Evolutionary conservation across 176 grass and related monocot species (phyloP).

Genomic region (Coix lacrymajobi): DNA sequence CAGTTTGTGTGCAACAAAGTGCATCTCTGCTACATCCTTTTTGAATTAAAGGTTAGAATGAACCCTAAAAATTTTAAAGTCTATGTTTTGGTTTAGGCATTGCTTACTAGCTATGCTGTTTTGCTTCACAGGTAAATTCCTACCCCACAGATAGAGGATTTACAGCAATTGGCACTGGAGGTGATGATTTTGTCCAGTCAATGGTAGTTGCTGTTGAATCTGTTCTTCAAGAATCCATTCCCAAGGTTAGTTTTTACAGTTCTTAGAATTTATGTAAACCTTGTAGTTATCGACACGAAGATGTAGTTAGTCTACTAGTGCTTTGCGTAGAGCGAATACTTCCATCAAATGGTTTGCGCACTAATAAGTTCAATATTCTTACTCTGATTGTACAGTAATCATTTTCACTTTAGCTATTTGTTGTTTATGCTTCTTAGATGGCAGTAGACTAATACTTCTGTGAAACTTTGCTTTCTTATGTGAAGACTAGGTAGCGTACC

Average conservation of each 20-base stretch:
- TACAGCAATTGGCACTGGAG: slow-evolving; percentile 94
- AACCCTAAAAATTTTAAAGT: background rate
- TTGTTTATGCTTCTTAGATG: background rate
- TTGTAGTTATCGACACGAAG: background rate
- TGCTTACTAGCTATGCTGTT: background rate
- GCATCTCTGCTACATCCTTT: background rate
- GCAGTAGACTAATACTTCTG: background rate
- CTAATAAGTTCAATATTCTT: background rate
- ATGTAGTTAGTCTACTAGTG: background rate
- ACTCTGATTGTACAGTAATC: background rate
- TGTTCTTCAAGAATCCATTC: slow-evolving; percentile 81
- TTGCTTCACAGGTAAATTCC: slow-evolving; percentile 67
- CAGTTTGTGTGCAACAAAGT: background rate
- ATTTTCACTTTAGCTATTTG: background rate
- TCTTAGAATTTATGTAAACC: background rate
- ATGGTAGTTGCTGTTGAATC: slow-evolving; percentile 97
- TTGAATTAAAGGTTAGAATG: background rate
- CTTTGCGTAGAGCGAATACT: background rate
- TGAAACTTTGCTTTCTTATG: background rate
- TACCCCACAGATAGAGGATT: slow-evolving; percentile 89
- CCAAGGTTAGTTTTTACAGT: slow-evolving; percentile 52
- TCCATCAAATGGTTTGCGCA: background rate
- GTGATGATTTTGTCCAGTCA: slow-evolving; percentile 95
- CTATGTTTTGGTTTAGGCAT: background rate
- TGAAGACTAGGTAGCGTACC: background rate